Conservation (phyloP, 352 stramenopile species). For the Pythium phragmitis region DNA sequence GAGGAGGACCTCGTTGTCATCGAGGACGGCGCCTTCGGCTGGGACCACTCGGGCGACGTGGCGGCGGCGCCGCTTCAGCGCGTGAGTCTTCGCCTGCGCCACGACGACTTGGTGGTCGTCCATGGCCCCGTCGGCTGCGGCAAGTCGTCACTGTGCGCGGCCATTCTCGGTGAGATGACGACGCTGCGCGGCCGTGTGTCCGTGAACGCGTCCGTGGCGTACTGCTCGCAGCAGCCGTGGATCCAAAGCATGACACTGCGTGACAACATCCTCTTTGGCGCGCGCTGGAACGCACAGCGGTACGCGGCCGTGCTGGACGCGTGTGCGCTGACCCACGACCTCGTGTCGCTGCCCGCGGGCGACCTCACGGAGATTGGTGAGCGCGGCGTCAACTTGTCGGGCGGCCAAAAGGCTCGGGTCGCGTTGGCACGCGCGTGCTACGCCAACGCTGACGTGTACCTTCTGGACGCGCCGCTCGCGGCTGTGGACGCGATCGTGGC, state of each 20-base stretch:
- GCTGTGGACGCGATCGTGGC: slow-evolving; percentile 92
- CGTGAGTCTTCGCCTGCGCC: neutral
- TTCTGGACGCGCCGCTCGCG: slow-evolving; percentile 88
- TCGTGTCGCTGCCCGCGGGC: slow-evolving; percentile 73
- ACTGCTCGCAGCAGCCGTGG: neutral
- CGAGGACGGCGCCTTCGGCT: neutral
- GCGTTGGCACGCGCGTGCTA: slow-evolving; percentile 57
- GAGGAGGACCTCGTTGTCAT: neutral
- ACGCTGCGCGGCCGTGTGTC: neutral
- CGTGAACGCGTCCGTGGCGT: neutral
- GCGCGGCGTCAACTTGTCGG: slow-evolving; percentile 49
- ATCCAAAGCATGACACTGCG: slow-evolving; percentile 89
- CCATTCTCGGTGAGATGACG: neutral
- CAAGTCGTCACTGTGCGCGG: neutral
- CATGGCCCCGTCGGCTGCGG: neutral
- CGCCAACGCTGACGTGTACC: slow-evolving; percentile 45
- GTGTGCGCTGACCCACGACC: slow-evolving; percentile 75
- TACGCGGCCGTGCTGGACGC: slow-evolving; percentile 79
- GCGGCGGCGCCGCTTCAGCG: neutral
- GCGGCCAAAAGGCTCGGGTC: slow-evolving; percentile 52
- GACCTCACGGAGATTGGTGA: slow-evolving; percentile 64
- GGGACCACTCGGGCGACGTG: neutral
- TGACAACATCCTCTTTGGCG: slow-evolving; percentile 95
- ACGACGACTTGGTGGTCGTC: neutral
- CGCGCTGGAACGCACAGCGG: slow-evolving; percentile 49